These are phyloP conservation scores for Geranium rotundifolium DNA, from an alignment of 345 rosid genomes.

Conservation along the genomic window DNA sequence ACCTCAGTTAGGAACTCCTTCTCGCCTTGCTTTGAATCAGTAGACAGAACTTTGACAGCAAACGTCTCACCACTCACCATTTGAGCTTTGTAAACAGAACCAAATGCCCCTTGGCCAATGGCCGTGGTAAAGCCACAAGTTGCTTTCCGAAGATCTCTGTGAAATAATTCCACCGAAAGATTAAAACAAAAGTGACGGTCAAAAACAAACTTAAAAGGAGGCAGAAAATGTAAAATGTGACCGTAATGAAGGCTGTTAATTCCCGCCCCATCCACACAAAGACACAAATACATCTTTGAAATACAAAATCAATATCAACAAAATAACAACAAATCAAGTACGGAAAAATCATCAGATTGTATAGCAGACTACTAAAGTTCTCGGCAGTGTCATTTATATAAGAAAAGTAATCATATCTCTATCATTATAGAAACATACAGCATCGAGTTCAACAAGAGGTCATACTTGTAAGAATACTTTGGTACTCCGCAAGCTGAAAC, in stretches of 20 bases:
- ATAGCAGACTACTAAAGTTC: not conserved
- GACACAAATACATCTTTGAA: too few species aligned
- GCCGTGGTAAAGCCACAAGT: constrained; percentile 77
- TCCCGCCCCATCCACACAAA: too few species aligned
- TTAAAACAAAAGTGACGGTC: not conserved
- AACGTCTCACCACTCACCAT: constrained; percentile 84
- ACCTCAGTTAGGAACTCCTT: constrained; percentile 98
- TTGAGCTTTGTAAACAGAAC: constrained; percentile 95
- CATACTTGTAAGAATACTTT: constrained; percentile 84
- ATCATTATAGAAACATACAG: not conserved
- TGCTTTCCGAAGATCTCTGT: constrained; percentile 95
- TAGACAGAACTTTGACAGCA: constrained; percentile 91
- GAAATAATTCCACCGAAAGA: not conserved
- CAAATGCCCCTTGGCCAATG: constrained; percentile 96
- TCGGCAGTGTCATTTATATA: too few species aligned
- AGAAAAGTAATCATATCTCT: constrained; percentile 3
- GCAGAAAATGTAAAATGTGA: not conserved
- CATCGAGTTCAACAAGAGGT: constrained; percentile 5
- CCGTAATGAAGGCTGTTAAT: too few species aligned
- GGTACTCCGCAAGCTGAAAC: constrained; percentile 84
- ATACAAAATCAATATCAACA: too few species aligned
- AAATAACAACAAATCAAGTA: too few species aligned
- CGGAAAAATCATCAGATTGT: too few species aligned
- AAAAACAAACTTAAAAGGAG: not conserved
- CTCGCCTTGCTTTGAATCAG: constrained; percentile 97